These are phyloP conservation scores for Clarkia xantiana DNA, from an alignment of 345 rosid genomes.

Conservation along the genomic window DNA sequence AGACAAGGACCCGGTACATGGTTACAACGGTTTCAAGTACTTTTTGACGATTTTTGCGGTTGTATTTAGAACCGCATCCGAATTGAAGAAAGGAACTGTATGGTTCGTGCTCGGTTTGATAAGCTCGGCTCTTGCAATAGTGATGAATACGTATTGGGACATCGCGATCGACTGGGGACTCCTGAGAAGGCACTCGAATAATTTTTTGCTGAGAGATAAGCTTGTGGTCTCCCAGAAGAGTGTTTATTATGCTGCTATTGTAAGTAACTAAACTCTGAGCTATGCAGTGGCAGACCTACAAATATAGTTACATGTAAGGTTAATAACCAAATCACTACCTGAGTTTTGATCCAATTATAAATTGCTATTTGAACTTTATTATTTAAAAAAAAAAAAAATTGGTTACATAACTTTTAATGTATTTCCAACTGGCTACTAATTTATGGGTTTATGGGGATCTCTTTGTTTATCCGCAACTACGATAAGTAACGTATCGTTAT, in stretches of 20 bases:
- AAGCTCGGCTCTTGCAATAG: conserved; percentile 41
- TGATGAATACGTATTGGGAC: conserved; percentile 52
- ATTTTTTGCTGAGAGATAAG: conserved; percentile 45
- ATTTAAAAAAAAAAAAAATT: no score
- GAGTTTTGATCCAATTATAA: no score
- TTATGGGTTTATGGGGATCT: no score
- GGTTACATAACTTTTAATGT: no score
- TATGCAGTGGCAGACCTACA: no score
- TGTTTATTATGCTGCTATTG: conserved; percentile 59
- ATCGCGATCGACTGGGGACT: conserved; percentile 70
- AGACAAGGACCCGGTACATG: conserved; percentile 39
- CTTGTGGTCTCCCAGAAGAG: conserved; percentile 47
- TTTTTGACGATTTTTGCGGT: conserved; percentile 50
- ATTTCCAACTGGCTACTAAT: no score
- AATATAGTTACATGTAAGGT: no score
- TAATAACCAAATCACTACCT: no score
- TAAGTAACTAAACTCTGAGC: conserved; percentile 10
- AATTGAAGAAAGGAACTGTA: conserved; percentile 34
- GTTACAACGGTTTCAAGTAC: conserved; percentile 52
- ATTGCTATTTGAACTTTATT: no score
- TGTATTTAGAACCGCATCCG: conserved; percentile 38
- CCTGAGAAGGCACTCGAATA: conserved; percentile 42
- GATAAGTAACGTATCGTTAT: not conserved
- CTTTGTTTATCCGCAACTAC: not conserved
- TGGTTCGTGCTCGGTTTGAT: conserved; percentile 50